A percentile compares a stretch with the other conserved stretches of the same genome.
Evolutionary conservation across 129 eudicot genomes (phyloP).

Genomic region (Kitagawia praeruptora): DNA sequence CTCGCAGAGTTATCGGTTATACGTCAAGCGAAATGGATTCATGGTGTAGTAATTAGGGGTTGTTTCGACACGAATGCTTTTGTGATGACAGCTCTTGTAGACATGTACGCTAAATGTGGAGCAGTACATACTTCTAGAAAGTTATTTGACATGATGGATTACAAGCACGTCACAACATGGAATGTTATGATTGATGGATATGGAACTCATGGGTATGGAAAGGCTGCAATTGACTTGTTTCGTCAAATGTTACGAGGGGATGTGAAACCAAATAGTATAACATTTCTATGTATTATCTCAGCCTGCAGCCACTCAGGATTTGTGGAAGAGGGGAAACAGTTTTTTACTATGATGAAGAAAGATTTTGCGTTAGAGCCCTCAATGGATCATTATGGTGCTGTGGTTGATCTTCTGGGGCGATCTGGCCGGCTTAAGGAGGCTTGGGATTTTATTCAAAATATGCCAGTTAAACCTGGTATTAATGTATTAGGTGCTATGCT

Average conservation of each 20-base stretch:
- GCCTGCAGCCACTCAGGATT: constrained; percentile 98
- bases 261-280: constrained; percentile 49
- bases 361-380: constrained; percentile 51
- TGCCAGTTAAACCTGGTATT: constrained; percentile 65
- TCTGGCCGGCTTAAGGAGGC: constrained; percentile 74
- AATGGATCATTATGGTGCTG: constrained; percentile 91
- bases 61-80: constrained; percentile 52
- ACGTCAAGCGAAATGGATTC: constrained; percentile 88
- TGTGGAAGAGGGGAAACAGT: constrained; percentile 56
- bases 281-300: constrained; percentile 76
- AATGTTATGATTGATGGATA: constrained; percentile 97
- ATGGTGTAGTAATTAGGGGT: constrained; percentile 60
- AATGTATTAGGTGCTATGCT: constrained; percentile 86
- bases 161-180: constrained; percentile 83
- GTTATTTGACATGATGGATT: constrained; percentile 57
- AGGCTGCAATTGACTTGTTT: constrained; percentile 52
- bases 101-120: constrained; percentile 96
- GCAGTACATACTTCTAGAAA: constrained; percentile 57
- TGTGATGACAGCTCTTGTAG: constrained; percentile 80
- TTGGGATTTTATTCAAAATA: constrained; percentile 70
- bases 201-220: constrained; percentile 83
- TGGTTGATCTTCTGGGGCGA: constrained; percentile 93
- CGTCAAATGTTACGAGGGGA: constrained; percentile 41
- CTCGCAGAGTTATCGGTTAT: constrained; percentile 62
- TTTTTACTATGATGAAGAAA: constrained; percentile 60